Conservation (phyloP, 805 yeast genomes). For the Kregervanrija fluxuum region DNA sequence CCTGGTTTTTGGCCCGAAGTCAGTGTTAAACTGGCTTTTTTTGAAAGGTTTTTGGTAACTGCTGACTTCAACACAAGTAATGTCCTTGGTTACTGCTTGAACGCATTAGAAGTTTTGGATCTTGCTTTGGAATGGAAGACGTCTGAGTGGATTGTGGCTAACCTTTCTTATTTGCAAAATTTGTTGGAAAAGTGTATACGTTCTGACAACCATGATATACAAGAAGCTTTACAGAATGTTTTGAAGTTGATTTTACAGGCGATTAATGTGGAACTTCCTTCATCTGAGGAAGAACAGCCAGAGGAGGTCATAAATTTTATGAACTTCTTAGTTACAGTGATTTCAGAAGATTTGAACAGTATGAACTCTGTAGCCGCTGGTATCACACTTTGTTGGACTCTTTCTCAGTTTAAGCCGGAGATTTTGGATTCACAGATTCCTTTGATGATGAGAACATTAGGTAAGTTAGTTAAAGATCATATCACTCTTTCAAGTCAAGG, state of each 20-base stretch:
- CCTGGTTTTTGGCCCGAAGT: conserved; percentile 83
- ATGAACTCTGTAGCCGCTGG: conserved; percentile 83
- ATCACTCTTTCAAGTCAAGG: conserved; percentile 51
- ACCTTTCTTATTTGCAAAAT: conserved; percentile 60
- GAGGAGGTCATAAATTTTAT: conserved; percentile 61
- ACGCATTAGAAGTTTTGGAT: conserved; percentile 83
- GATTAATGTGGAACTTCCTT: conserved; percentile 38
- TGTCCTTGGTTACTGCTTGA: conserved; percentile 71
- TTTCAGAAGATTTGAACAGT: conserved; percentile 67
- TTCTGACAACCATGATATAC: conserved; percentile 80
- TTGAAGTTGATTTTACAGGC: conserved; percentile 63
- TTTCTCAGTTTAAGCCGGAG: conserved; percentile 67
- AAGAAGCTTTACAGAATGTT: conserved; percentile 74
- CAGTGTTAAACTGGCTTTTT: conserved; percentile 75
- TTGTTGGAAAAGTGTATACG: conserved; percentile 75
- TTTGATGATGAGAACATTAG: conserved; percentile 76
- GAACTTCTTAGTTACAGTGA: conserved; percentile 52
- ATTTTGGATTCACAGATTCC: conserved; percentile 71
- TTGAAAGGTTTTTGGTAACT: conserved; percentile 78
- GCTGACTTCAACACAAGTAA: conserved; percentile 67
- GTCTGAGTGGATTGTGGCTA: conserved; percentile 70
- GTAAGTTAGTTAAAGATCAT: conserved; percentile 85
- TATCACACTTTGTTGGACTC: conserved; percentile 73
- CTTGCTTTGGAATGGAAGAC: conserved; percentile 76
- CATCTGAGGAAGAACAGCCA: conserved; percentile 44